Percentiles rank a stretch among this genome's conserved stretches.
Conservation (phyloP, 306 rosid genomes). For the Lupinus albus region DNA sequence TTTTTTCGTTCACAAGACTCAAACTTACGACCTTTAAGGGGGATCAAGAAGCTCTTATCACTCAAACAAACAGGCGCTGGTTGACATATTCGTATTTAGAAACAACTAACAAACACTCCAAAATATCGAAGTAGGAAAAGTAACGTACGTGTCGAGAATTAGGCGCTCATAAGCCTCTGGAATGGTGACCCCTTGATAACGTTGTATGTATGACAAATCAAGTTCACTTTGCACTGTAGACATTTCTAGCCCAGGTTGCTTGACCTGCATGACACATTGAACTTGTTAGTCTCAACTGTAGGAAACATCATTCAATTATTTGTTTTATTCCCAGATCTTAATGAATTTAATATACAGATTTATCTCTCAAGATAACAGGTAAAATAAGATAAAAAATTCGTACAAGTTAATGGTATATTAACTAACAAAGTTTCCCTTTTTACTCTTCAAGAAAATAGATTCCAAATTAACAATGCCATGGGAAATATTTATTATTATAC, state of each 20-base stretch:
- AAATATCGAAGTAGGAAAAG: constrained; percentile 7
- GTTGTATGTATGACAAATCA: constrained; percentile 87
- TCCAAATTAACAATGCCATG: neutral
- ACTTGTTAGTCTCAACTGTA: constrained; percentile 32
- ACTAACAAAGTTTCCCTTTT: constrained; percentile 18
- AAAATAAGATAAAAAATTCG: constrained; percentile 1
- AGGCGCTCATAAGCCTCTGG: constrained; percentile 99
- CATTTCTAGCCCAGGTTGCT: constrained; percentile 98
- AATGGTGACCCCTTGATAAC: constrained; percentile 75
- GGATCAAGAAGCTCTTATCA: no score
- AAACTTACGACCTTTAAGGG: no score
- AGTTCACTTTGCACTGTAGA: constrained; percentile 83
- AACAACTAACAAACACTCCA: constrained; percentile 17
- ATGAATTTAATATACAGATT: constrained; percentile 17
- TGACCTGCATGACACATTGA: constrained; percentile 66
- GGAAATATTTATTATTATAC: neutral
- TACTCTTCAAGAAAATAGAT: constrained; percentile 11
- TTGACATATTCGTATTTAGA: neutral
- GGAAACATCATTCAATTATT: neutral
- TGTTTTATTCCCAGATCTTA: constrained; percentile 7
- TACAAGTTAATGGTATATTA: constrained; percentile 3
- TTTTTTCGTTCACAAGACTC: no score
- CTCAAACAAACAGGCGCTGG: no score
- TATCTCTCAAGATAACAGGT: constrained; percentile 11
- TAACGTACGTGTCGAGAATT: constrained; percentile 90